Evolutionary conservation across 805 yeast genomes (phyloP).

Genomic region (Kockiozyma suomiensis): DNA sequence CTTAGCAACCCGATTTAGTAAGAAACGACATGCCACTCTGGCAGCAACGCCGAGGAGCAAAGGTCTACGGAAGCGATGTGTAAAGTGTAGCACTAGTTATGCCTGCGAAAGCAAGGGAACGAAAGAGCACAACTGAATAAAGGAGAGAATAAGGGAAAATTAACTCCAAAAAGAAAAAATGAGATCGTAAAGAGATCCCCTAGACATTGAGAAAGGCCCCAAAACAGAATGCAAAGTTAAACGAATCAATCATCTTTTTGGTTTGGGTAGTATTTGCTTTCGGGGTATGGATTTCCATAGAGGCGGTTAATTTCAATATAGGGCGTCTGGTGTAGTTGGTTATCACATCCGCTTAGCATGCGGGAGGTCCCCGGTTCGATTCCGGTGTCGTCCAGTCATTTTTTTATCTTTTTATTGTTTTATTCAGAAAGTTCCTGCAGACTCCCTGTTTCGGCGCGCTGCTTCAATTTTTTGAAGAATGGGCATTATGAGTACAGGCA

Average conservation of each 20-base stretch:
- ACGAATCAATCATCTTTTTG: no score
- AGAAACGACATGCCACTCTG: slow-evolving; percentile 76
- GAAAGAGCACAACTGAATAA: no score
- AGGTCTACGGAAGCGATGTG: slow-evolving; percentile 50
- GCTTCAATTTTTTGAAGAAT: no score
- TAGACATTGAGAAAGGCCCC: no score
- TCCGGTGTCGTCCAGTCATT: slow-evolving; percentile 37
- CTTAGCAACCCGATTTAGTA: slow-evolving; percentile 42
- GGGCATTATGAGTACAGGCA: no score
- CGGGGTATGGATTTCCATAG: not conserved
- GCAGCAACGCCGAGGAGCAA: slow-evolving; percentile 65
- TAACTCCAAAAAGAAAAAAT: no score
- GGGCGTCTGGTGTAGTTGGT: slow-evolving; percentile 39
- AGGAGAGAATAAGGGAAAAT: no score
- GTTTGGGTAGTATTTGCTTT: not conserved
- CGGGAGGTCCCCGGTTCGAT: slow-evolving; percentile 40
- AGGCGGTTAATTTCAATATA: not conserved
- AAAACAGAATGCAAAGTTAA: no score
- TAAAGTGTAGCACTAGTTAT: not conserved
- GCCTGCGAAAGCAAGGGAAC: no score
- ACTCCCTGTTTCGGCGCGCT: no score
- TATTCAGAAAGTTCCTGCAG: no score
- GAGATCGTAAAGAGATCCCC: no score
- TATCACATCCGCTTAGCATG: slow-evolving; percentile 39
- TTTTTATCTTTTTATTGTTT: not conserved